A percentile compares a stretch with the other conserved stretches of the same genome.
These are phyloP conservation scores for Leccinum sublutescens DNA, from an alignment of 768 basidiomycete species.

Conservation along the genomic window DNA sequence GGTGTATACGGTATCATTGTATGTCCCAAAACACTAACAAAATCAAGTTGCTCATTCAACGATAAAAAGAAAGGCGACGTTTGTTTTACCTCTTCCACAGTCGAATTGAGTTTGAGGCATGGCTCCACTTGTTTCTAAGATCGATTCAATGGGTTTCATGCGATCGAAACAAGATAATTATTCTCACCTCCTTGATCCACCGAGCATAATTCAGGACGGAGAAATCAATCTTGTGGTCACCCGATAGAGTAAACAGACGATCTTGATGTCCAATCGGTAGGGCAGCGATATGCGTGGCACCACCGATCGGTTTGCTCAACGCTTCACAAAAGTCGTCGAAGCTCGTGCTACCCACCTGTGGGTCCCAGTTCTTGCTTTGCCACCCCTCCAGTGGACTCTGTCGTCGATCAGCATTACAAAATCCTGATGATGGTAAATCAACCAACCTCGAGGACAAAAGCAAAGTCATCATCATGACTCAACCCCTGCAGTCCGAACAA, in stretches of 20 bases:
- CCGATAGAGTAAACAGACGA: slow-evolving; percentile 46
- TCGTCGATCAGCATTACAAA: neutral
- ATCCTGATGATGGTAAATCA: slow-evolving; percentile 17
- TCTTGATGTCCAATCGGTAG: slow-evolving; percentile 49
- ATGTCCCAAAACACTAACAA: slow-evolving; percentile 82
- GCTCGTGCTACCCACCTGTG: slow-evolving; percentile 52
- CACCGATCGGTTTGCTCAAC: slow-evolving; percentile 46
- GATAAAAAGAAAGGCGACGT: neutral
- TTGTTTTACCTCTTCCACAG: slow-evolving; percentile 50
- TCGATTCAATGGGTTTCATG: neutral
- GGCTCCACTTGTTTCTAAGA: slow-evolving; percentile 50
- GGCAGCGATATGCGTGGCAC: slow-evolving; percentile 29
- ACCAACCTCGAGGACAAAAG: slow-evolving; percentile 59
- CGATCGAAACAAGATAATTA: neutral
- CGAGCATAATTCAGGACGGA: slow-evolving; percentile 69
- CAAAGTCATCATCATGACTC: slow-evolving; percentile 77
- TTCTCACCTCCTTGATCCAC: slow-evolving; percentile 67
- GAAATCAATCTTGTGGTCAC: slow-evolving; percentile 52
- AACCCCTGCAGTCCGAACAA: slow-evolving; percentile 74
- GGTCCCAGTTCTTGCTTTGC: slow-evolving; percentile 91
- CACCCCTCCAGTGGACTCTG: slow-evolving; percentile 66
- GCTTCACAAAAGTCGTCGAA: slow-evolving; percentile 72
- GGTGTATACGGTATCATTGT: slow-evolving; percentile 63
- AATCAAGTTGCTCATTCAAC: neutral
- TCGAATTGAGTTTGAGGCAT: slow-evolving; percentile 47